These are phyloP conservation scores for Seminavis robusta DNA, from an alignment of 108 stramenopile species.

Conservation along the genomic window DNA sequence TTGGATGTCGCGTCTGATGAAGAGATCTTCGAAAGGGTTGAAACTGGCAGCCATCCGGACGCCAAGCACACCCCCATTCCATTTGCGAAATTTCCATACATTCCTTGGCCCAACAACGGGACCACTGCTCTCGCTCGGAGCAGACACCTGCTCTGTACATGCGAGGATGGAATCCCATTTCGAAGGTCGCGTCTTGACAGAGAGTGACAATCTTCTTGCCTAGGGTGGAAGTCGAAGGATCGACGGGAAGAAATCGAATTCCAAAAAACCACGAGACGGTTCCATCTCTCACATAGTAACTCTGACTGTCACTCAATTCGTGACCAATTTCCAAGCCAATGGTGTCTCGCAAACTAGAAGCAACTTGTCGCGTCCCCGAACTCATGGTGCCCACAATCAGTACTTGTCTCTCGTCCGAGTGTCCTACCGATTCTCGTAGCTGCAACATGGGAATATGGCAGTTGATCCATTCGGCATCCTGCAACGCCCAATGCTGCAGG, in stretches of 20 bases:
- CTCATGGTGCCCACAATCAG: constrained; percentile 57
- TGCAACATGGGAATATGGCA: no score
- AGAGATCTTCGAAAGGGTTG: neutral
- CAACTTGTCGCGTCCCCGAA: constrained; percentile 22
- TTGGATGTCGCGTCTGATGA: neutral
- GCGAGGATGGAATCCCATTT: constrained; percentile 63
- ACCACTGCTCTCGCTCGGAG: no score
- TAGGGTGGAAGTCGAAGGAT: neutral
- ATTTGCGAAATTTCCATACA: neutral
- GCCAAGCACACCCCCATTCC: neutral
- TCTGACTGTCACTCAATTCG: constrained; percentile 27
- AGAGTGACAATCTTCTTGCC: neutral
- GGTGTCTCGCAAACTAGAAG: neutral
- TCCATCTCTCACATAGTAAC: constrained; percentile 43
- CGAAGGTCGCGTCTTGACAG: constrained; percentile 15
- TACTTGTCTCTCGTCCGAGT: constrained; percentile 44
- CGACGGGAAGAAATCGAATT: constrained; percentile 20
- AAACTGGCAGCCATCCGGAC: neutral
- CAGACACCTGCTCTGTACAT: no score
- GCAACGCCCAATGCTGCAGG: no score
- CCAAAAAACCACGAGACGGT: constrained; percentile 43
- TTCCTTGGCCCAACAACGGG: neutral
- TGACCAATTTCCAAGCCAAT: constrained; percentile 49
- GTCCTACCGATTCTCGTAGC: constrained; percentile 36
- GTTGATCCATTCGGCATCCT: no score